phyloP scores from a whole-genome alignment of 2,329 filamentous ascomycete species.

The Epichloe glyceriae region DNA sequence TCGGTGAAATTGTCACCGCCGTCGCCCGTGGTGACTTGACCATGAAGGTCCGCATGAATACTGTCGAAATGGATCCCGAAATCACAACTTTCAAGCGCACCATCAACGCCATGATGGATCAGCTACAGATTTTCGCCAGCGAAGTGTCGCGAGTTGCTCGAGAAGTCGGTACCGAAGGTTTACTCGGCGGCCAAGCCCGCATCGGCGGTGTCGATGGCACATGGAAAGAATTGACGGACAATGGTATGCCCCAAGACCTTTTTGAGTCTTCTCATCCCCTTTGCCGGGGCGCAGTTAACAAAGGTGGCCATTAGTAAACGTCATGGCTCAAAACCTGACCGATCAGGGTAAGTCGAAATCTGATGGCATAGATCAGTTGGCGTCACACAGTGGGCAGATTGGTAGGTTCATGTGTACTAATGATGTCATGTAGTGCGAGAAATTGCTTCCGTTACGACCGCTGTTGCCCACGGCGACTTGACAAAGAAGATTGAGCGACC shows the following conservation, averaged over 20 bases:
- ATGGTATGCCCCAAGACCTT: constrained; percentile 35
- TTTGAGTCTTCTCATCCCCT: not conserved
- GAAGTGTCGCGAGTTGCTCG: constrained; percentile 90
- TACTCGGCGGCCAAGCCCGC: constrained; percentile 84
- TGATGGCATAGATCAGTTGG: not conserved
- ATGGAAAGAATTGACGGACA: constrained; percentile 93
- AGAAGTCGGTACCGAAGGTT: constrained; percentile 91
- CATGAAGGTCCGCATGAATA: constrained; percentile 93
- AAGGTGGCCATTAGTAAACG: constrained; percentile 46
- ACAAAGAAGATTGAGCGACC: constrained; percentile 76
- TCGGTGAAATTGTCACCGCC: constrained; percentile 92
- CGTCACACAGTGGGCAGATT: not conserved
- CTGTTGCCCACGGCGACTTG: constrained; percentile 69
- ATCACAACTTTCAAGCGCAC: constrained; percentile 96
- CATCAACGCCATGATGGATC: constrained; percentile 99
- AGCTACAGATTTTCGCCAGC: constrained; percentile 89
- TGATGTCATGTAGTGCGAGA: constrained; percentile 48
- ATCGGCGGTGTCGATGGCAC: constrained; percentile 92
- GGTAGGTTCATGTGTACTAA: not conserved
- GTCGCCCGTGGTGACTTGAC: constrained; percentile 91
- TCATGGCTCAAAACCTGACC: constrained; percentile 73
- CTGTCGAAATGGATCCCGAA: constrained; percentile 93
- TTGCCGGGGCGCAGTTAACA: constrained; percentile 7
- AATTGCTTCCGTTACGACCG: constrained; percentile 73
- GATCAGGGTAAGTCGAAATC: constrained; percentile 46